These are phyloP conservation scores for Amniculicola lignicola DNA, from an alignment of 495 filamentous ascomycete species.

Conservation along the genomic window DNA sequence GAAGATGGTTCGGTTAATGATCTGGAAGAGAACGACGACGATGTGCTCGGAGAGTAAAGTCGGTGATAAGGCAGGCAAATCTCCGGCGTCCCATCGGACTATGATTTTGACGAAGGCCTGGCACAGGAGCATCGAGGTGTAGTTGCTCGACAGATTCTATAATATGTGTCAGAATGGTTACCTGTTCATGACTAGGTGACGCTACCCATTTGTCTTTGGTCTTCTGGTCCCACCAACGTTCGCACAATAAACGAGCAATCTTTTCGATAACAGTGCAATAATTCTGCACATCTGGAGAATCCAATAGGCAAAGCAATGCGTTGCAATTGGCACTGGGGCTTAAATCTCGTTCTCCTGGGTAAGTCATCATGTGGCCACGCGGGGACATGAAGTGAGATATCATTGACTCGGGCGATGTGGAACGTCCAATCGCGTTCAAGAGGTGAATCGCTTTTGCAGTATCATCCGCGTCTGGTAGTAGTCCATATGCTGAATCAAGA, in stretches of 20 bases:
- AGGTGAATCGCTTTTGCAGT: conserved; percentile 41
- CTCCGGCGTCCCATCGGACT: no score
- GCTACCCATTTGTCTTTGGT: conserved; percentile 21
- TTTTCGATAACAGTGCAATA: background rate
- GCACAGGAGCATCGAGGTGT: conserved; percentile 9
- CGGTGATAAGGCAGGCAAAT: no score
- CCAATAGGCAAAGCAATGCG: conserved; percentile 2
- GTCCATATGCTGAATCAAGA: conserved; percentile 23
- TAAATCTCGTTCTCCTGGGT: conserved; percentile 1
- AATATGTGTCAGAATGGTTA: background rate
- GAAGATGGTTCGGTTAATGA: no score
- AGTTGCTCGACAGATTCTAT: conserved; percentile 7
- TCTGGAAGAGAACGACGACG: no score
- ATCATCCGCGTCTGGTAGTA: conserved; percentile 49
- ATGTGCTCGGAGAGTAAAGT: no score
- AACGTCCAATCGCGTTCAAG: background rate
- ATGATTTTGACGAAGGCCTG: no score
- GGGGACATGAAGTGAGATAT: background rate
- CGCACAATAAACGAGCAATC: background rate
- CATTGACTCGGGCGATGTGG: background rate
- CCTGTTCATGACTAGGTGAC: background rate
- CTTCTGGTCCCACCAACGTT: background rate
- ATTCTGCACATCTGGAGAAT: background rate
- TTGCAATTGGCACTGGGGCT: conserved; percentile 19
- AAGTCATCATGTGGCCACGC: conserved; percentile 9